phyloP scores from a whole-genome alignment of 2,329 filamentous ascomycete species.

The Sporothrix euskadiensis region DNA sequence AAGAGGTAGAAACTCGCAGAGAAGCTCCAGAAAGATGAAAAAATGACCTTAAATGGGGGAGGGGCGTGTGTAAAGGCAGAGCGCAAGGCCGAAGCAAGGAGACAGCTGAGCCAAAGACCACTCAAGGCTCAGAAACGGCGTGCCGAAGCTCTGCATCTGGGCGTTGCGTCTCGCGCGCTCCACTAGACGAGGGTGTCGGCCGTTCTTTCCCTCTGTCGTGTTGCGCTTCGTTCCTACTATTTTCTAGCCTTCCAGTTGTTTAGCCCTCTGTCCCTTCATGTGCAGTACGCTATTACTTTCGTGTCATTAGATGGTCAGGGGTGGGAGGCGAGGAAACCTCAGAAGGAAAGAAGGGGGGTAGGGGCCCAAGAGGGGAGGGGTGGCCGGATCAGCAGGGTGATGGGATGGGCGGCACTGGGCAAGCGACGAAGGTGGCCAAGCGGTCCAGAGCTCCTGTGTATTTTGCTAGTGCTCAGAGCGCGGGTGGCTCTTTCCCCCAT shows the following conservation, averaged over 20 bases:
- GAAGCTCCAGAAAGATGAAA: constrained; percentile 19
- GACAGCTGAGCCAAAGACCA: constrained; percentile 18
- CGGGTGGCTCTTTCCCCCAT: background rate
- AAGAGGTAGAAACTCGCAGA: background rate
- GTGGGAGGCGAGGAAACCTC: background rate
- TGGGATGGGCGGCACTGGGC: constrained; percentile 24
- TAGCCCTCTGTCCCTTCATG: constrained; percentile 8
- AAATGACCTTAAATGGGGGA: constrained; percentile 12
- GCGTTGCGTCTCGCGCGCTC: constrained; percentile 24
- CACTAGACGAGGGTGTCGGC: constrained; percentile 22
- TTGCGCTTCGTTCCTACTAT: background rate
- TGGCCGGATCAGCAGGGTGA: constrained; percentile 9
- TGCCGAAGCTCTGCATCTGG: constrained; percentile 29
- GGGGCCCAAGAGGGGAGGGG: background rate
- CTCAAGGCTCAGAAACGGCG: constrained; percentile 15
- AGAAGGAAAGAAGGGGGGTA: constrained; percentile 1
- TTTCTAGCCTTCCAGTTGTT: background rate
- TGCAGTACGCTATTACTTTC: background rate
- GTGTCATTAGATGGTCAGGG: constrained; percentile 15
- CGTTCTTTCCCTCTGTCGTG: constrained; percentile 18
- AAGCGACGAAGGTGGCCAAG: constrained; percentile 15
- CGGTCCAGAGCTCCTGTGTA: constrained; percentile 13
- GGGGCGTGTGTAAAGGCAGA: background rate
- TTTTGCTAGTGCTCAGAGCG: constrained; percentile 19
- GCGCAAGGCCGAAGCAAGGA: constrained; percentile 19